Percentiles rank a stretch among this genome's conserved stretches.
phyloP scores from a whole-genome alignment of 2,329 filamentous ascomycete genomes.

The Botryotinia calthae region DNA sequence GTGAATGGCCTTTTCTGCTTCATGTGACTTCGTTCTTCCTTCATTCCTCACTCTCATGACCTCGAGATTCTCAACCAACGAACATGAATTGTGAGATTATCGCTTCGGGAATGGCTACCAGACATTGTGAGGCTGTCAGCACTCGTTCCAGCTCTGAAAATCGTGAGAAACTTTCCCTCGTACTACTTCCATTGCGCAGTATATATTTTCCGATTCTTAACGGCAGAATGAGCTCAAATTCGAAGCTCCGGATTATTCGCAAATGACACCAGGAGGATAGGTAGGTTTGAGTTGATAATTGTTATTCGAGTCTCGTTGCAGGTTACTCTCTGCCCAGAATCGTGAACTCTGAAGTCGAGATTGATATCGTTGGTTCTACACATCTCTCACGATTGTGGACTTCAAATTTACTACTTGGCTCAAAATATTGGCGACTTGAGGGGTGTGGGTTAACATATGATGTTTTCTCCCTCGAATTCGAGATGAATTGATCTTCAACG shows the following conservation, averaged over 20 bases:
- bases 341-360: background rate
- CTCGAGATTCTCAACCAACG: background rate
- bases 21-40: background rate
- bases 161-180: background rate
- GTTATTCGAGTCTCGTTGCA: background rate
- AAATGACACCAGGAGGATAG: background rate
- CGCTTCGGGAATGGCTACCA: background rate
- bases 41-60: background rate
- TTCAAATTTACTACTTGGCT: background rate
- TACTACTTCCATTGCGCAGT: background rate
- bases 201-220: background rate
- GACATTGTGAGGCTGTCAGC: background rate
- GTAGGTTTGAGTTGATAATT: background rate
- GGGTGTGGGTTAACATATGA: background rate
- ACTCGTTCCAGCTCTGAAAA: background rate
- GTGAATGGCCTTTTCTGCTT: background rate
- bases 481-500: background rate
- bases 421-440: background rate
- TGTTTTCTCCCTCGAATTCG: background rate
- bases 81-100: background rate
- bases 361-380: background rate
- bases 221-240: background rate
- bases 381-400: background rate
- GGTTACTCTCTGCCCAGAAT: background rate
- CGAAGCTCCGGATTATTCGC: background rate